Conservation (phyloP, 2,329 filamentous ascomycete genomes). For the Fusarium nurragi region DNA sequence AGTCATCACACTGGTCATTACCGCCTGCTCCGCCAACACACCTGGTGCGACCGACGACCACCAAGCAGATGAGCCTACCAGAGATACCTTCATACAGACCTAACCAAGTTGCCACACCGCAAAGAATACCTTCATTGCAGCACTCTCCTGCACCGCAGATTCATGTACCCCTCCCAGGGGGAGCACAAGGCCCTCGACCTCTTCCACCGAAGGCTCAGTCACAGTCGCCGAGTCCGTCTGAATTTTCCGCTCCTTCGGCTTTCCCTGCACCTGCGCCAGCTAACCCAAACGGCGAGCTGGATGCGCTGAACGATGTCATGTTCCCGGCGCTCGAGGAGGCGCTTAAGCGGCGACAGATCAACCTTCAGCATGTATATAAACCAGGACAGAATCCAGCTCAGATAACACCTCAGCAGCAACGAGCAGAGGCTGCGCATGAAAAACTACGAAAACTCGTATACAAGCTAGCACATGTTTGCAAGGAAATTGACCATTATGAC, state of each 20-base stretch:
- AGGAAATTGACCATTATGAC: constrained; percentile 90
- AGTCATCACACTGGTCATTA: constrained; percentile 25
- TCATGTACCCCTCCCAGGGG: constrained; percentile 25
- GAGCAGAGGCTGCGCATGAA: constrained; percentile 79
- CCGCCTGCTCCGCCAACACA: constrained; percentile 49
- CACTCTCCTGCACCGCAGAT: constrained; percentile 41
- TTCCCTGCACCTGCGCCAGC: constrained; percentile 67
- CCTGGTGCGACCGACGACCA: constrained; percentile 51
- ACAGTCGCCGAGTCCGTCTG: constrained; percentile 46
- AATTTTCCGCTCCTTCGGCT: constrained; percentile 54
- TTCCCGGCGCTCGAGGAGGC: constrained; percentile 93
- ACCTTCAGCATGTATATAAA: constrained; percentile 63
- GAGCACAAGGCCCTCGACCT: constrained; percentile 38
- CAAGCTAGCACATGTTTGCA: constrained; percentile 84
- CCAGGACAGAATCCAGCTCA: constrained; percentile 51
- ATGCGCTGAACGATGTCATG: constrained; percentile 89
- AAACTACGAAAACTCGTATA: constrained; percentile 82
- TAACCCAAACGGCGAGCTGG: constrained; percentile 75
- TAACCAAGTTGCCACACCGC: constrained; percentile 44
- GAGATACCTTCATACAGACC: constrained; percentile 67
- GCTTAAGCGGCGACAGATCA: constrained; percentile 78
- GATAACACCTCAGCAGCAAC: constrained; percentile 71
- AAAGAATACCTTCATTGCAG: constrained; percentile 44
- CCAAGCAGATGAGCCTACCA: constrained; percentile 58
- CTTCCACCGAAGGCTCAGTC: constrained; percentile 48